Conservation (phyloP, 208 protist genomes). For the Wallacemonas rigidus region DNA sequence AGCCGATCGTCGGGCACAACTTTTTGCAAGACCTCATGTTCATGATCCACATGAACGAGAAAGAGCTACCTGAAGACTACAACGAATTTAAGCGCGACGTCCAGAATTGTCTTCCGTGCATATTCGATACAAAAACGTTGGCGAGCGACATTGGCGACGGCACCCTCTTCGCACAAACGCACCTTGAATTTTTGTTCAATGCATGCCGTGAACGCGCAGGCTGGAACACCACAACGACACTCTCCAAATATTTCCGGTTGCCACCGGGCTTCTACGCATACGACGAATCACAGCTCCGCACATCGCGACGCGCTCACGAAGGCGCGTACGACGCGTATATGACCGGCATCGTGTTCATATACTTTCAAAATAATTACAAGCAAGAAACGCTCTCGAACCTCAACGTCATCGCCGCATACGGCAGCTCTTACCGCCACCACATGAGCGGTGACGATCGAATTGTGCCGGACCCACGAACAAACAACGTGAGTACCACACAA, state of each 20-base stretch:
- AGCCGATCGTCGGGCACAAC: slow-evolving; percentile 80
- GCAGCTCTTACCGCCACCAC: slow-evolving; percentile 34
- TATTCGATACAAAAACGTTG: slow-evolving; percentile 83
- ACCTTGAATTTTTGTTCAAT: slow-evolving; percentile 45
- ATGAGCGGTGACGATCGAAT: slow-evolving; percentile 14
- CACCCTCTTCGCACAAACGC: slow-evolving; percentile 23
- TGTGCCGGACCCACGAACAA: slow-evolving; percentile 5
- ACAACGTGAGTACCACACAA: too few species aligned
- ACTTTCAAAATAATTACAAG: slow-evolving; percentile 23
- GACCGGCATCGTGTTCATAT: slow-evolving; percentile 60
- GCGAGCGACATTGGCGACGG: slow-evolving; percentile 22
- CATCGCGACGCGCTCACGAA: slow-evolving; percentile 38
- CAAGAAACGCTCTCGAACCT: slow-evolving; percentile 4
- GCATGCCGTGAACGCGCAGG: slow-evolving; percentile 30
- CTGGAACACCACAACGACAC: background rate
- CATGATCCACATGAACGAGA: slow-evolving; percentile 80
- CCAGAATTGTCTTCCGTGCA: slow-evolving; percentile 34
- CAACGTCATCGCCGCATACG: slow-evolving; percentile 64
- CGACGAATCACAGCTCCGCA: slow-evolving; percentile 25
- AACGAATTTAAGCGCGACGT: slow-evolving; percentile 47
- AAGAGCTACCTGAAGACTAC: slow-evolving; percentile 43
- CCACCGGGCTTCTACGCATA: slow-evolving; percentile 65
- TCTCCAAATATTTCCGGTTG: slow-evolving; percentile 27
- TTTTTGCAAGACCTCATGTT: slow-evolving; percentile 86
- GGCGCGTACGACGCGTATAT: slow-evolving; percentile 80